Evolutionary conservation across 1,139 yeast genomes (phyloP), one percentile per base, ranked within the genome.

Genomic region (Protomyces inundatus): DNA sequence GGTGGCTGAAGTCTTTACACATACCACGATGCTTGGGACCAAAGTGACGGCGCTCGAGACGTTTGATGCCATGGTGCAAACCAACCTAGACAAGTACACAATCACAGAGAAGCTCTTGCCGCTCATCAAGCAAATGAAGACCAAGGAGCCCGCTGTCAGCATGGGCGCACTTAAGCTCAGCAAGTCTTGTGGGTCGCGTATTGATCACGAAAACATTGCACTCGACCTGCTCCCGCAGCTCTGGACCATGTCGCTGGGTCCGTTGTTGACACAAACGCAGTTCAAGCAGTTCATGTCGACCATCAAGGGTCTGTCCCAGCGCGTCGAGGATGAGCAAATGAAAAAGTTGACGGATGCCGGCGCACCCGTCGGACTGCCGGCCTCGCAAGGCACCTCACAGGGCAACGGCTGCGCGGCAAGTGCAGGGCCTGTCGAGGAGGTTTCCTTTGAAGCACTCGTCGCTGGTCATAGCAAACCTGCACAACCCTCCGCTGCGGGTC

Each of bases 101-200:
- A 83, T 90, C 35, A 80, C 80, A 50, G 97, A 91, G 61, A 90
- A 87, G 67, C 77, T 93, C 53, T 75, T 91, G 39, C 97, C 97
- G 0, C 76, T 91, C 30, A 77, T 91, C 66, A 82, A 83, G 69
- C 82, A 84, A 30, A 82, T 88, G 80, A 88, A 89, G 73, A 86
- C 95, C 34, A 79, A 95, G 66, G 95, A 89, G 69, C 81, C 88
- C 42, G 78, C 85, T 65, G 85, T 89, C 37, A 81, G 88, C 50
- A 75, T 79, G 69, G 80, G 82, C 35, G 80, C 87, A 1, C 74
- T 87, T 59, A 74, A 73, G 3, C 82, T 88, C 23, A 86, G 85
- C 71, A 75, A 76, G 34, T 75, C 77, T 30, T 66, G 76, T 10
- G 68, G 71, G 4, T 64, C 69, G 4, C 70, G 78, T 23, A 75